Evolutionary conservation across 768 basidiomycete genomes (phyloP), one percentile per base, ranked within the genome.

Genomic region (Kondoa malvinella): DNA sequence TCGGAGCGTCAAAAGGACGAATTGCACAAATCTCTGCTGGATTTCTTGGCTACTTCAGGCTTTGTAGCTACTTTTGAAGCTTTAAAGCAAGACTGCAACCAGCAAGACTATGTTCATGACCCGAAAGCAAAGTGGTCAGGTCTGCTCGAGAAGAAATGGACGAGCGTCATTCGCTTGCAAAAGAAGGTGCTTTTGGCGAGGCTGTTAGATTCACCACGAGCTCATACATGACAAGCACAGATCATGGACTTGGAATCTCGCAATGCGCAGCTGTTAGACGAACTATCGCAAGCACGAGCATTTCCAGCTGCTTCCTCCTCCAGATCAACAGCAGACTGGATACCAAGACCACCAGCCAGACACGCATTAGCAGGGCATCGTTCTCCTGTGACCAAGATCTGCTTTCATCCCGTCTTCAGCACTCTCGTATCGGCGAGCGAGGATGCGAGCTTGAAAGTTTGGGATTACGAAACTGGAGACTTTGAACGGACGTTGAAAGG

Each of bases 71-170:
- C 74, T 0, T 70, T 73, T 30, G 56, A 70, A 4, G 71, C 72
- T 8, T 66, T 77, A 40, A 72, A 73, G 61, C 40, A 26, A 0
- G 76, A 77, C 64, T 63, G 56, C 56, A 21, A 26, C 17, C 70
- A 71, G 64, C n/a, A 29, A 75, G 83, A 85, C 69, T 88, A 87
- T 76, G 81, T 82, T 2, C 88, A 87, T 17, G 91, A 94, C 80
- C 84, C 89, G 27, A 90, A 88, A 76, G 85, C 89, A 64, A 87
- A 88, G 76, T 87, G 85, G 74, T 85, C 85, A 1, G 92, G 91
- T 0, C 79, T 96, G 67, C 79, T 96, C 69, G 92, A 90, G 80
- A 94, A 94, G 85, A 96, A 96, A 78, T 96, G 92, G 92, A 94
- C 89, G 62, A 89, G 87, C 75, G 90, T 95, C 34, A 92, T 96